Evolutionary conservation across 2,329 filamentous ascomycete genomes (phyloP).

Genomic region (Pestalotiopsis sp.): DNA sequence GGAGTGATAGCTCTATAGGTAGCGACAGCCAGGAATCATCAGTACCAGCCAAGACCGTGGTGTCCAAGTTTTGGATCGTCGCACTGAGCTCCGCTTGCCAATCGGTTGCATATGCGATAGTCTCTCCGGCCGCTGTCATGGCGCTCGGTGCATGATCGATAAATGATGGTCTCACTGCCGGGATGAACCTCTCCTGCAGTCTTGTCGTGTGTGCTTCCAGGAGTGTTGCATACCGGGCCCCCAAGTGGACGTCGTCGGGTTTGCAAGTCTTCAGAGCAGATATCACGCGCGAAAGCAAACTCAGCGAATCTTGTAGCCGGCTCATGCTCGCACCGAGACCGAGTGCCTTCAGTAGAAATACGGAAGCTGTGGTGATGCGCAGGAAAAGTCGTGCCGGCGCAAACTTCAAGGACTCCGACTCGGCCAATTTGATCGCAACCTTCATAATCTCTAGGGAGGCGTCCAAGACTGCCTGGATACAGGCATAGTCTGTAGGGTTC

Average conservation of each 20-base stretch:
- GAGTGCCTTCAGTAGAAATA: constrained; percentile 50
- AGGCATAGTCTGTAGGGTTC: not conserved
- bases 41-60: not conserved
- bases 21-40: not conserved
- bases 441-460: not conserved
- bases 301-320: not conserved
- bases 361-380: constrained; percentile 56
- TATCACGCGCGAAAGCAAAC: not conserved
- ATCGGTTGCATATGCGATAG: not conserved
- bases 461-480: not conserved
- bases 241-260: constrained; percentile 2
- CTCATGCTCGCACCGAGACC: constrained; percentile 14
- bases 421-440: not conserved
- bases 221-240: not conserved
- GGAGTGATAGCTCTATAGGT: not conserved
- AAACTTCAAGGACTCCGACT: not conserved
- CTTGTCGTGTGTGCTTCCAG: not conserved
- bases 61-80: not conserved
- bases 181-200: not conserved
- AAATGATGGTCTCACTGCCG: not conserved
- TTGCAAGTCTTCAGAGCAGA: not conserved
- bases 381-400: not conserved
- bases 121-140: not conserved
- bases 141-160: not conserved
- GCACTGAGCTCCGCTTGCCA: not conserved